Percentiles rank a stretch among this genome's conserved stretches.
Conservation (phyloP, 2,329 filamentous ascomycete species). For the Immersiporthe knoxdaviesiana region DNA sequence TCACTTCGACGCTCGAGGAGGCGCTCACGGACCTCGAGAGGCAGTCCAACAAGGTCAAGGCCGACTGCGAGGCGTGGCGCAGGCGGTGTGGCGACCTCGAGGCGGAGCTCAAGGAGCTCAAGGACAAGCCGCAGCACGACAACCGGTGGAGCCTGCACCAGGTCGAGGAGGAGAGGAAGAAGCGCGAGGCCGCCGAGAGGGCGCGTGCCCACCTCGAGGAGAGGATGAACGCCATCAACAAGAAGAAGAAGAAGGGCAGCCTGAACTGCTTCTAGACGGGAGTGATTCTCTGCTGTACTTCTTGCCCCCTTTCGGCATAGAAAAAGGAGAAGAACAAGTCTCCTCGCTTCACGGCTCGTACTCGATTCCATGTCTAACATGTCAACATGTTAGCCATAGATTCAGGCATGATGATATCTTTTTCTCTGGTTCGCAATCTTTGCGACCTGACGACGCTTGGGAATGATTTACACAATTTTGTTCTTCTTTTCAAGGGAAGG, state of each 20-base stretch:
- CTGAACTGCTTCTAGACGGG: constrained; percentile 91
- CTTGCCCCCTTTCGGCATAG: background rate
- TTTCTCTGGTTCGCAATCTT: constrained; percentile 9
- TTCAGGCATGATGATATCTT: background rate
- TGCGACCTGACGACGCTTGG: constrained; percentile 20
- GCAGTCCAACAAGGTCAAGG: constrained; percentile 88
- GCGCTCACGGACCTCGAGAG: constrained; percentile 91
- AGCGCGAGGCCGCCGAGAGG: constrained; percentile 85
- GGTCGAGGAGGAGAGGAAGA: constrained; percentile 95
- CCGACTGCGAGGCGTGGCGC: constrained; percentile 87
- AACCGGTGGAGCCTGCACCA: constrained; percentile 77
- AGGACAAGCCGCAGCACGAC: constrained; percentile 58
- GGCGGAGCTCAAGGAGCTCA: constrained; percentile 68
- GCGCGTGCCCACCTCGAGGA: constrained; percentile 89
- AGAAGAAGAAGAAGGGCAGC: constrained; percentile 93
- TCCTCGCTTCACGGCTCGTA: background rate
- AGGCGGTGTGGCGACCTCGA: constrained; percentile 81
- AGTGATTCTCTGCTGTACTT: background rate
- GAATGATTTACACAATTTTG: constrained; percentile 12
- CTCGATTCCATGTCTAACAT: background rate
- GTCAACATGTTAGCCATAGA: background rate
- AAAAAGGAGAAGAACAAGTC: background rate
- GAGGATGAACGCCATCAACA: constrained; percentile 88
- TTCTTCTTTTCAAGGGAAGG: constrained; percentile 3
- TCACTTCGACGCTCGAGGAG: constrained; percentile 93